Base-by-base conservation (phyloP, 2,329 filamentous ascomycete genomes). In the Westerdykella aurantiaca region DNA sequence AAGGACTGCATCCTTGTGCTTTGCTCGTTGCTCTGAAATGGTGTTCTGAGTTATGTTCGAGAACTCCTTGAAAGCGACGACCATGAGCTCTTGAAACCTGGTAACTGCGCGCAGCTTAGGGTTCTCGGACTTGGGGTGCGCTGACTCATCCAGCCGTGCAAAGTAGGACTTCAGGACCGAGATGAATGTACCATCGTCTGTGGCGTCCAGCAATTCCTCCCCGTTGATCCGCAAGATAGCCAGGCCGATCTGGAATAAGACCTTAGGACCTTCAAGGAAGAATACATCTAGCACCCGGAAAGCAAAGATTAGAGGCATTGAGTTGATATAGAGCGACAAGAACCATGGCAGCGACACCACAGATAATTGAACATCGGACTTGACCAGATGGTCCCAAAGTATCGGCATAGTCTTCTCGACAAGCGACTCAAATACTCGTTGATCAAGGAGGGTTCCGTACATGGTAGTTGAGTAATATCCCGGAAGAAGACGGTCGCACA, bases 391-490 rank as follows among this genome's bases (percentile, higher is more conserved):
- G 17, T 97, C 91, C 90, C 93, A 98, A 13, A 98, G 78, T 46
- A 98, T 85, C 1, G 93, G 93, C 90, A 98, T 97, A 1, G 93
- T 98, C 71, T 88, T 93, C 68, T 98, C 93, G n/a, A 98, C 93
- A 4, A 98, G 76, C 2, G 87, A 94, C 70, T 98, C 93, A 58
- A 98, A 98, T 12, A 98, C 93, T 55, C 93, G 88, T 61, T 98
- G 93, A 61, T 98, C 93, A 33, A 98, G 78, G 5, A 98, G 76
- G 1, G 93, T 98, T 55, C 93, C 93, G 69, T 98, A 98, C 93
- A 98, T 98, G 52, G 94, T 98, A 14, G 86, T 94, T 5, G 91
- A 97, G 68, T 98, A 98, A 72, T 98, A 98, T 4, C 93, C 93
- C 0, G 93, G 93, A 3, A 97, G 80, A 2, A 98, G 76, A 38